A percentile compares a stretch with the other conserved stretches of the same genome.
phyloP scores from a whole-genome alignment of 768 basidiomycete genomes.

The Boletus pseudo-olivaceus region DNA sequence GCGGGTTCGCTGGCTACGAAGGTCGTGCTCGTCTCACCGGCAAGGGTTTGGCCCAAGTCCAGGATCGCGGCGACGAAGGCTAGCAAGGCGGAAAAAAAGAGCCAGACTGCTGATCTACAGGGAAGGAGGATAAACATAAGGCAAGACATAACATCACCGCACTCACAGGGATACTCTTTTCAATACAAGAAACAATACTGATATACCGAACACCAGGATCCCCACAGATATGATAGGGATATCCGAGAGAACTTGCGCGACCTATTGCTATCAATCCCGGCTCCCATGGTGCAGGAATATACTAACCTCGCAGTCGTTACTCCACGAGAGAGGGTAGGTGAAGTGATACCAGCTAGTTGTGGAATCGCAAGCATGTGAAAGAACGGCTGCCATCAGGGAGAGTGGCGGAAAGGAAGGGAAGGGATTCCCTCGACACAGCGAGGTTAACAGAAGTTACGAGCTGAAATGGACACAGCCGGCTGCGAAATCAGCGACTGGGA shows the following conservation, averaged over 20 bases:
- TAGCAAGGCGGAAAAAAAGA: constrained; percentile 56
- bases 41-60: constrained; percentile 56
- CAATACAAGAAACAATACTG: constrained; percentile 52
- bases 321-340: constrained; percentile 35
- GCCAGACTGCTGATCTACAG: constrained; percentile 43
- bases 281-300: neutral
- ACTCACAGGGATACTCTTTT: constrained; percentile 52
- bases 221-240: constrained; percentile 68
- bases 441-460: neutral
- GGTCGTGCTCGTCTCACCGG: constrained; percentile 32
- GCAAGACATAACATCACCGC: neutral
- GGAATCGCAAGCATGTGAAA: constrained; percentile 10
- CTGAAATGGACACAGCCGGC: constrained; percentile 1
- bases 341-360: constrained; percentile 19
- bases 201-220: constrained; percentile 58
- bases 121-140: constrained; percentile 1
- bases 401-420: constrained; percentile 12
- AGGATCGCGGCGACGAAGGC: constrained; percentile 61
- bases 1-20: constrained; percentile 29
- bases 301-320: constrained; percentile 44
- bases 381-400: constrained; percentile 19
- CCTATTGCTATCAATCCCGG: constrained; percentile 32
- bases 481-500: constrained; percentile 7
- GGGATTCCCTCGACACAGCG: constrained; percentile 8
- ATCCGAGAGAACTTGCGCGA: constrained; percentile 55